Evolutionary conservation across 73 alveolate genomes (phyloP).

Genomic region (Uronychia setigera): DNA sequence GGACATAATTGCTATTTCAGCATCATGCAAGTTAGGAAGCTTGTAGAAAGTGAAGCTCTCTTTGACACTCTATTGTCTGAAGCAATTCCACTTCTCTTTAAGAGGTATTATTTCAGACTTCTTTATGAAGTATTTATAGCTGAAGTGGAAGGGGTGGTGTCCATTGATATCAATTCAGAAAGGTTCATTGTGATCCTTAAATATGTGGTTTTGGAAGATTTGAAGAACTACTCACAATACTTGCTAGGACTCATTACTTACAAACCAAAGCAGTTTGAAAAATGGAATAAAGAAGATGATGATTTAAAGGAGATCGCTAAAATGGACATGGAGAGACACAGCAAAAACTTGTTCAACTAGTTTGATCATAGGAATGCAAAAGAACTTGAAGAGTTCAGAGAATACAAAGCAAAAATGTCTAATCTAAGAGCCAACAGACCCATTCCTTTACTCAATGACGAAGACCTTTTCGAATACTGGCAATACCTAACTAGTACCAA

Average conservation of each 20-base stretch:
- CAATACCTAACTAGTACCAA: conserved; percentile 12
- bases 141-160: conserved; percentile 19
- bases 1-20: conserved; percentile 21
- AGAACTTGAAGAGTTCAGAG: conserved; percentile 48
- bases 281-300: conserved; percentile 12
- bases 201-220: conserved; percentile 50
- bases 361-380: not conserved
- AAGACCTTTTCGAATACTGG: conserved; percentile 52
- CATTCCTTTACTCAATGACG: conserved; percentile 47
- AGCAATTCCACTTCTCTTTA: conserved; percentile 56
- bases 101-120: conserved; percentile 49
- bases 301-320: not conserved
- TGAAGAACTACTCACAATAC: conserved; percentile 26
- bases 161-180: conserved; percentile 31
- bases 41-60: conserved; percentile 25
- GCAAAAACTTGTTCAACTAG: not conserved
- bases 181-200: conserved; percentile 15
- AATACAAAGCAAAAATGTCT: conserved; percentile 32
- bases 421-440: conserved; percentile 25
- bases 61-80: conserved; percentile 40
- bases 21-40: conserved; percentile 43
- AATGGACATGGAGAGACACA: conserved; percentile 5
- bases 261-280: conserved; percentile 16
- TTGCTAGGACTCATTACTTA: conserved; percentile 46
- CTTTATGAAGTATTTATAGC: conserved; percentile 49